Evolutionary conservation across 495 filamentous ascomycete genomes (phyloP), one percentile per base, ranked within the genome.

Genomic region (Neurospora sp.): DNA sequence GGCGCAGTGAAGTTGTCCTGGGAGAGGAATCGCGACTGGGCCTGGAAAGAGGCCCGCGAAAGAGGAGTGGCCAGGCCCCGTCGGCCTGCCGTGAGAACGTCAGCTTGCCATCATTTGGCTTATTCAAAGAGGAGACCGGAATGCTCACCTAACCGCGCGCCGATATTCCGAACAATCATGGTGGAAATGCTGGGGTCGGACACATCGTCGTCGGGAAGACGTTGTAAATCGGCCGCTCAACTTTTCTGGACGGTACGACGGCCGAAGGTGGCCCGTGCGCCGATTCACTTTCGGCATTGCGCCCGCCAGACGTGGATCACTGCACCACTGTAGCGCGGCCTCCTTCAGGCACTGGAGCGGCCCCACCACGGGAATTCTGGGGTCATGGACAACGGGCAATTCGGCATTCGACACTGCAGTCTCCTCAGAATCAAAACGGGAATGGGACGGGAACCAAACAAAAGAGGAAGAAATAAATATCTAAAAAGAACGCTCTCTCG

Each of bases 81-180:
- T 40, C 85, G 83, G 81, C 82, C 86, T 87, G 73, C 18, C 59
- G 39, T 59, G 65, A 31, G 35, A 53, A 20, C 61, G 74, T 81
- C 75, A 78, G 73, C 75, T 73, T 71, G 37, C 47, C 16, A 42
- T 27, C 69, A 39, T 47, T 31, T 41, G n/a, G 1, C 22, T 31
- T n/a, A n/a, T 27, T 2, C 20, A 2, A 22, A n/a, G 12, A 14
- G 3, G 1, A 69, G 1, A 41, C 14, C n/a, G 2, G 3, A 27
- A 12, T 45, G 16, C 79, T 76, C 80, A 84, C 86, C 84, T 73
- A 85, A 85, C 81, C 85, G 83, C 70, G 82, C 78, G 71, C 80
- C 83, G 38, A 84, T 73, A 71, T 85, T 86, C 81, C 86, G 82
- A 78, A 88, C 76, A 74, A 88, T 87, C 86, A 88, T 88, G 68